phyloP scores from a whole-genome alignment of 352 stramenopile species.

The Thraustochytrium sp. region DNA sequence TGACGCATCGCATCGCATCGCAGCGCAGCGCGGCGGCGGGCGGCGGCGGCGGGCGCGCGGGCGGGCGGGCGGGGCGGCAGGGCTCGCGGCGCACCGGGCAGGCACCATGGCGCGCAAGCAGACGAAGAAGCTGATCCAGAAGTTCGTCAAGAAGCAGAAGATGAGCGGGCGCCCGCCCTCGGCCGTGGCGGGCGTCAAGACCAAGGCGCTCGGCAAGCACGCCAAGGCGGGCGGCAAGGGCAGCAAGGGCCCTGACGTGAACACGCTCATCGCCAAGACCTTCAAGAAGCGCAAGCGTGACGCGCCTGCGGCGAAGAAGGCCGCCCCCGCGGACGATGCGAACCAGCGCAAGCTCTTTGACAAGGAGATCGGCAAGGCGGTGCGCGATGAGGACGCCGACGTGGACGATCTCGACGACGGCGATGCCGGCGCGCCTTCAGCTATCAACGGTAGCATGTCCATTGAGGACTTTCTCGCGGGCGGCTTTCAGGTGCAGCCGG shows the following conservation, averaged over 20 bases:
- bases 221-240: not conserved
- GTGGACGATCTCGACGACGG: not conserved
- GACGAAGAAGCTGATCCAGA: constrained; percentile 33
- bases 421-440: not conserved
- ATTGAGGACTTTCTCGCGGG: not conserved
- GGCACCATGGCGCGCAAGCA: constrained; percentile 21
- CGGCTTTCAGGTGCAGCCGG: not conserved
- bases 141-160: constrained; percentile 8
- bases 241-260: not conserved
- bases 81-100: not conserved
- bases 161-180: not conserved
- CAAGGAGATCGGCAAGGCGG: not conserved
- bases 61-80: too few species aligned
- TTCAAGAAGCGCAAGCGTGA: not conserved
- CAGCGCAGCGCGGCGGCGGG: too few species aligned
- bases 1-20: too few species aligned
- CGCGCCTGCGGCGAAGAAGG: not conserved
- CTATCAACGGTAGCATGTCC: constrained; percentile 6
- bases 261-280: not conserved
- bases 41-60: too few species aligned
- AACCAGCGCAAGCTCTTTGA: not conserved
- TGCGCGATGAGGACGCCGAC: not conserved
- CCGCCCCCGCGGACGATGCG: not conserved
- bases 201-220: not conserved
- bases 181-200: not conserved